Base-by-base conservation (phyloP, 805 yeast species). In the Starmerella vaccinii region DNA sequence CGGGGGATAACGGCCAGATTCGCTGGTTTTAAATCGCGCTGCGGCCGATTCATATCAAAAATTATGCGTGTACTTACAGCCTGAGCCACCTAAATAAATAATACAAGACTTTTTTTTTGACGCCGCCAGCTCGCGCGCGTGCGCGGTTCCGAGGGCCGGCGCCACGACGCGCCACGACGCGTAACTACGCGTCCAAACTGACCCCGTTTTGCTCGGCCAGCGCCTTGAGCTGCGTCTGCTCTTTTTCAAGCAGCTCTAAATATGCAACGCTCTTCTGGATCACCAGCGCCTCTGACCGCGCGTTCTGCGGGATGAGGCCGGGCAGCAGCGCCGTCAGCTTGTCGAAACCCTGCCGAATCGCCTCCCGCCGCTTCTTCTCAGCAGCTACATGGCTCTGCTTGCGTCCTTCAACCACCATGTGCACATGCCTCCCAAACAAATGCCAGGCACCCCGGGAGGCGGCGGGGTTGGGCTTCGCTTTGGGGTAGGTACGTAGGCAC, bases 321-420 rank as follows among this genome's bases (percentile, higher is more conserved):
- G 97, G 97, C 0, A 92, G 87, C 8, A 85, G 64, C 1, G 74
- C 71, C 0, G 88, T 89, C 21, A 89, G 71, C 49, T 75, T 76
- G 59, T 84, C 94, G 61, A 86, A 89, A 9, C 87, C 89, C 9
- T 80, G 76, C 41, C 97, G 71, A 21, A 90, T 86, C 38, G 89
- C 86, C 57, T 81, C 86, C 54, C 97, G 72, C 59, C 97, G 72
- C 61, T 83, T 84, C 63, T 87, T 89, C 63, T 89, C 97, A 0
- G 89, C 81, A 5, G 84, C 84, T 7, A 85, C 83, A 61, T 84
- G 95, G 57, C 82, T 84, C 35, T 29, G 43, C 29, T 57, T 58
- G 13, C 59, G 44, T 15, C 45, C 45, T 5, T 41, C 45, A n/a
- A 27, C 45, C 45, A 34, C 18, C 45, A 41, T 41, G 23, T 9